These are phyloP conservation scores for Mimosa pudica DNA, from an alignment of 306 rosid species.

Conservation along the genomic window DNA sequence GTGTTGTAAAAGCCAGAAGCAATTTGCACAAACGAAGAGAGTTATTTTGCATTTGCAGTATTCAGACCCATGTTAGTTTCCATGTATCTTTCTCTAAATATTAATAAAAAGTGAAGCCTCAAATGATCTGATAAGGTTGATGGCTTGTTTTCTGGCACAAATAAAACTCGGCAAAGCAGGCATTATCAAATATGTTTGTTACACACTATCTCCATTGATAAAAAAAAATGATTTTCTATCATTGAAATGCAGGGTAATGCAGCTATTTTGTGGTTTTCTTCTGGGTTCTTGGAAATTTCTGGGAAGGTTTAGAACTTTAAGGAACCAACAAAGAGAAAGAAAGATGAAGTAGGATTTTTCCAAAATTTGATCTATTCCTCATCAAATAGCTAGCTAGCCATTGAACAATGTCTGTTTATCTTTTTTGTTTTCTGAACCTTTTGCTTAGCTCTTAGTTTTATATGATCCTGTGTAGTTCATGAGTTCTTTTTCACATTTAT, in stretches of 20 bases:
- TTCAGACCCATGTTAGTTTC: constrained; percentile 64
- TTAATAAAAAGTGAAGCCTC: constrained; percentile 8
- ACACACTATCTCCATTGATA: constrained; percentile 18
- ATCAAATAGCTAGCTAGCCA: constrained; percentile 42
- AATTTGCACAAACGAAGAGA: constrained; percentile 47
- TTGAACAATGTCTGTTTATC: constrained; percentile 6
- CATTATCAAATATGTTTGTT: constrained; percentile 32
- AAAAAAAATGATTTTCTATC: constrained; percentile 12
- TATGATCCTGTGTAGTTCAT: constrained; percentile 54
- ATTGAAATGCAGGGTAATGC: neutral
- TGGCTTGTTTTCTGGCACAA: neutral
- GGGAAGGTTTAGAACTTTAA: constrained; percentile 37
- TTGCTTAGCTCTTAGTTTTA: constrained; percentile 43
- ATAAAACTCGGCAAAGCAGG: constrained; percentile 25
- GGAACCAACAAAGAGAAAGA: constrained; percentile 29
- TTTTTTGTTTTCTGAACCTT: constrained; percentile 34
- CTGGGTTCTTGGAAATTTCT: constrained; percentile 20
- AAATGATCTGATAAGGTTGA: constrained; percentile 18
- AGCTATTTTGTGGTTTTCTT: constrained; percentile 6
- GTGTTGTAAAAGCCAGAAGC: constrained; percentile 39
- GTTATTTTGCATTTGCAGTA: constrained; percentile 39
- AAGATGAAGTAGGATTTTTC: constrained; percentile 37
- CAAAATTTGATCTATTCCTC: constrained; percentile 30
- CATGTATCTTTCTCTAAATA: neutral
- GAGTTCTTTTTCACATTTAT: constrained; percentile 21